These are phyloP conservation scores for Heracleum sosnowskyi DNA, from an alignment of 129 eudicot genomes.

Conservation along the genomic window DNA sequence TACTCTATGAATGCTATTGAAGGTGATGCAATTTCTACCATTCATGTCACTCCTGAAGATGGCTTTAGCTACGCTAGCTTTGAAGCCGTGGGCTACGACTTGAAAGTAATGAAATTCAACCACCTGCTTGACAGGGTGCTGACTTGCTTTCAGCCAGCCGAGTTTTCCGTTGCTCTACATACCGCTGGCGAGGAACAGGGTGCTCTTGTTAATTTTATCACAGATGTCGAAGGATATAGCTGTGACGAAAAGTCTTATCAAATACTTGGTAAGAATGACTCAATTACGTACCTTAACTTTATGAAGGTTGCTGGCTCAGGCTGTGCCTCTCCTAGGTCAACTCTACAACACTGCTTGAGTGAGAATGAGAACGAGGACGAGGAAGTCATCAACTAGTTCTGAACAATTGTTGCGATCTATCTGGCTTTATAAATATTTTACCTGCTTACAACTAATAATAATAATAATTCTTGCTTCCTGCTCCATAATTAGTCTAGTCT, in stretches of 20 bases:
- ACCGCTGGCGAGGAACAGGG: slow-evolving; percentile 26
- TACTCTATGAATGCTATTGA: slow-evolving; percentile 90
- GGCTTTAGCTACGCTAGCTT: slow-evolving; percentile 89
- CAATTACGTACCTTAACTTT: slow-evolving; percentile 40
- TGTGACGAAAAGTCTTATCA: slow-evolving; percentile 46
- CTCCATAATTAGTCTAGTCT: background rate
- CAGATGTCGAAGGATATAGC: slow-evolving; percentile 37
- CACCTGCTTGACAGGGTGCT: slow-evolving; percentile 58
- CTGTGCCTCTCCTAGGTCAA: slow-evolving; percentile 63
- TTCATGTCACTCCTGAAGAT: slow-evolving; percentile 92
- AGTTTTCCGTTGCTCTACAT: slow-evolving; percentile 70
- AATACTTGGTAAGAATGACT: slow-evolving; percentile 42
- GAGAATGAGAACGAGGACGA: slow-evolving; percentile 50
- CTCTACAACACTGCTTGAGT: slow-evolving; percentile 58
- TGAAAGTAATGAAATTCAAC: slow-evolving; percentile 29
- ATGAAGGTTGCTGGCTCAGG: slow-evolving; percentile 31
- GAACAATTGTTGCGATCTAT: slow-evolving; percentile 11
- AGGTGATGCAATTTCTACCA: slow-evolving; percentile 61
- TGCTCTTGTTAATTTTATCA: slow-evolving; percentile 2
- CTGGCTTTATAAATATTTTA: background rate
- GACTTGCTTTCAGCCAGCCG: slow-evolving; percentile 68
- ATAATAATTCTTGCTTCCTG: background rate
- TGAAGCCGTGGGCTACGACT: slow-evolving; percentile 77
- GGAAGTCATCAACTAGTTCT: slow-evolving; percentile 26
- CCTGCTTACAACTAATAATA: background rate